These are phyloP conservation scores for Pichia sp. DNA, from an alignment of 1,139 yeast species.

Conservation along the genomic window DNA sequence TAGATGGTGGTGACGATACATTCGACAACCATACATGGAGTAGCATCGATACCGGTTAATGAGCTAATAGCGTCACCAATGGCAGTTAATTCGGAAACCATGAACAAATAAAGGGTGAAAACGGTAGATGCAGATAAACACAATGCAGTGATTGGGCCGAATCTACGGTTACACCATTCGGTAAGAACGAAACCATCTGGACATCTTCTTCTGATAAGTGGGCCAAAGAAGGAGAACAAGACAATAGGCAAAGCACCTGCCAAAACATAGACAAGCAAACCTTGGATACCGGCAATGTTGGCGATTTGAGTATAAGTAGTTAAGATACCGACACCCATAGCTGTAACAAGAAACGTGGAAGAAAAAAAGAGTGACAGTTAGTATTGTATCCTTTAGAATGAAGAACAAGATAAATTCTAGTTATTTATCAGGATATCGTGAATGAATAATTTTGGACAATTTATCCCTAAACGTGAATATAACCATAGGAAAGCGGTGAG, in stretches of 20 bases:
- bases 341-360: conserved; percentile 35
- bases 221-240: conserved; percentile 80
- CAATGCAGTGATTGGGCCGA: conserved; percentile 68
- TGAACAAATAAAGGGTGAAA: conserved; percentile 80
- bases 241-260: conserved; percentile 83
- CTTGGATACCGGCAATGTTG: conserved; percentile 83
- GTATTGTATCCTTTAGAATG: not conserved
- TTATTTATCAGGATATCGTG: not conserved
- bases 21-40: conserved; percentile 83
- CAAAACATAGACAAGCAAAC: conserved; percentile 78
- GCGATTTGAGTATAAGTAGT: conserved; percentile 88
- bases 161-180: conserved; percentile 91
- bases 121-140: conserved; percentile 81
- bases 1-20: conserved; percentile 86
- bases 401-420: not conserved
- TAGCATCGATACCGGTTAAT: conserved; percentile 74
- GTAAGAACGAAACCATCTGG: conserved; percentile 92
- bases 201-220: conserved; percentile 70
- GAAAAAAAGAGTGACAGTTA: conserved; percentile 16
- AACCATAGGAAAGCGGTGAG: not conserved
- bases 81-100: conserved; percentile 87
- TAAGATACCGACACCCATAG: conserved; percentile 88
- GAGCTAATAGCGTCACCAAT: conserved; percentile 73
- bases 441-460: conserved; percentile 2
- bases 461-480: not conserved